These are phyloP conservation scores for Pythium chondricola DNA, from an alignment of 352 stramenopile species.

Conservation along the genomic window DNA sequence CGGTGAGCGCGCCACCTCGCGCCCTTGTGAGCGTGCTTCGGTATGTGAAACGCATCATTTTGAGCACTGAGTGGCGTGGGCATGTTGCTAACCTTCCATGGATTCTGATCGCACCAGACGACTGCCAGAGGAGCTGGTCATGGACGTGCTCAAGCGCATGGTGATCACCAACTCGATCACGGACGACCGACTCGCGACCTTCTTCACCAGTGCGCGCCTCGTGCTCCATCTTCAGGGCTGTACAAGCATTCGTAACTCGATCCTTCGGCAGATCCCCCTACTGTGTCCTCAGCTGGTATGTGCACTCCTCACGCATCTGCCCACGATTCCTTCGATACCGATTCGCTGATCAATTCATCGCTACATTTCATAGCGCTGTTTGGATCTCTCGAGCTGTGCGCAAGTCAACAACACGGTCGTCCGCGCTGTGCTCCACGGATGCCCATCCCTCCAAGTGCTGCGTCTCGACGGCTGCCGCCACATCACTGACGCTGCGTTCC, in stretches of 20 bases:
- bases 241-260: slow-evolving; percentile 78
- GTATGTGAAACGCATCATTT: slow-evolving; percentile 25
- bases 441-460: slow-evolving; percentile 64
- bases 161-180: slow-evolving; percentile 67
- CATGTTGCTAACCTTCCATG: background rate
- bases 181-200: slow-evolving; percentile 74
- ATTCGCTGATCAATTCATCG: too few relatives aligned
- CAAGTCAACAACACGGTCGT: slow-evolving; percentile 86
- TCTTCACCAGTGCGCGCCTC: slow-evolving; percentile 71
- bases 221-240: slow-evolving; percentile 72
- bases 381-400: slow-evolving; percentile 80
- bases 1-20: slow-evolving; percentile 41
- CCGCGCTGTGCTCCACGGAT: slow-evolving; percentile 72
- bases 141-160: slow-evolving; percentile 66
- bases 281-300: slow-evolving; percentile 73
- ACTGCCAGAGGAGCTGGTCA: slow-evolving; percentile 76
- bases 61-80: background rate
- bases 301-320: too few relatives aligned
- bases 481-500: slow-evolving; percentile 84
- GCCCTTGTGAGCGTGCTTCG: slow-evolving; percentile 52
- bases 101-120: slow-evolving; percentile 27
- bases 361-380: slow-evolving; percentile 63
- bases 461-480: slow-evolving; percentile 81
- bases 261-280: slow-evolving; percentile 81
- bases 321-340: too few relatives aligned